Evolutionary conservation across 2,329 filamentous ascomycete species (phyloP).

Genomic region (Geosmithia putterillii): DNA sequence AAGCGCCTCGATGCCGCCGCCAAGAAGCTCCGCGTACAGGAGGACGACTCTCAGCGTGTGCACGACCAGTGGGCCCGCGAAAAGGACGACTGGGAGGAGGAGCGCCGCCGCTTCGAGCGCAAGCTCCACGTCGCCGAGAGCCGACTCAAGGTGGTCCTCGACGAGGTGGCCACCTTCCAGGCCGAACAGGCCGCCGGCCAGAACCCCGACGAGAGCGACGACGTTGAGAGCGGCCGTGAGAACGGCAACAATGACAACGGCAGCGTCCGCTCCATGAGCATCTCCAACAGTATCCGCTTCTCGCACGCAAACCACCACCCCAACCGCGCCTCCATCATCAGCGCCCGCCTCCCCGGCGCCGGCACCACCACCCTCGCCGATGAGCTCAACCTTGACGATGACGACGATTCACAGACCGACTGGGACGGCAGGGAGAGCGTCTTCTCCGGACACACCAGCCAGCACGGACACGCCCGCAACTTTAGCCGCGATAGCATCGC

Average conservation of each 20-base stretch:
- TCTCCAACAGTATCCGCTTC: slow-evolving; percentile 60
- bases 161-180: slow-evolving; percentile 69
- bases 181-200: slow-evolving; percentile 30
- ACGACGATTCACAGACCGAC: slow-evolving; percentile 58
- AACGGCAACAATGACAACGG: slow-evolving; percentile 58
- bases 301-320: slow-evolving; percentile 53
- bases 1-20: slow-evolving; percentile 67
- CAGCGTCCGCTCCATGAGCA: slow-evolving; percentile 61
- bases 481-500: slow-evolving; percentile 45
- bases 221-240: slow-evolving; percentile 49
- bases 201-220: slow-evolving; percentile 39
- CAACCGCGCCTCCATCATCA: slow-evolving; percentile 53
- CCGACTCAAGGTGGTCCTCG: slow-evolving; percentile 70
- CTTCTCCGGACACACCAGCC: slow-evolving; percentile 31
- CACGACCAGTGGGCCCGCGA: slow-evolving; percentile 77
- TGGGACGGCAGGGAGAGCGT: slow-evolving; percentile 56
- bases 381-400: slow-evolving; percentile 79
- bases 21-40: slow-evolving; percentile 65
- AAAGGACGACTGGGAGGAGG: slow-evolving; percentile 72
- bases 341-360: slow-evolving; percentile 51
- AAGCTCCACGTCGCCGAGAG: slow-evolving; percentile 84
- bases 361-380: slow-evolving; percentile 75
- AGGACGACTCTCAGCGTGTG: slow-evolving; percentile 69
- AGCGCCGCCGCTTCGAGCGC: slow-evolving; percentile 70
- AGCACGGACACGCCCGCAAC: slow-evolving; percentile 34